These are phyloP conservation scores for Cordyceps tenuipes DNA, from an alignment of 2,329 filamentous ascomycete genomes.

Conservation along the genomic window DNA sequence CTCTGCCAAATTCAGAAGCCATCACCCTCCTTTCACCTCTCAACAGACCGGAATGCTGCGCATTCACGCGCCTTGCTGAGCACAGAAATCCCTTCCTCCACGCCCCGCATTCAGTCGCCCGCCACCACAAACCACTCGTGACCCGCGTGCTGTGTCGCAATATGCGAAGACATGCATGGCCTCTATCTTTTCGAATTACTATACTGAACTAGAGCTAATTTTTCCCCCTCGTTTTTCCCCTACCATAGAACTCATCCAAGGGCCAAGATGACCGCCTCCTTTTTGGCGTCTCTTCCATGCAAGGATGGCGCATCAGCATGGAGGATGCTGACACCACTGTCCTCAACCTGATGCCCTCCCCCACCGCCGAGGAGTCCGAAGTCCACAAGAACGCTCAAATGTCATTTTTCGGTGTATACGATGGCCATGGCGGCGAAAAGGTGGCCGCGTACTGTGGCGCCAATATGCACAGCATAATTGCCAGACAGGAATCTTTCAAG, in stretches of 20 bases:
- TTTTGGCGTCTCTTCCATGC: conserved; percentile 96
- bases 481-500: conserved; percentile 91
- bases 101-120: conserved; percentile 9
- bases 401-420: conserved; percentile 96
- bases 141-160: not conserved
- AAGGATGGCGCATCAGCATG: conserved; percentile 99
- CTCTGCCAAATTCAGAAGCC: not conserved
- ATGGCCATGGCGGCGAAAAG: conserved; percentile 95
- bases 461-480: conserved; percentile 86
- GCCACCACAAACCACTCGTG: conserved; percentile 3
- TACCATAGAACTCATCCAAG: conserved; percentile 66
- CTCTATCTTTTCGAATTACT: not conserved
- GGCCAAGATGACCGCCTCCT: conserved; percentile 89
- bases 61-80: not conserved
- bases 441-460: conserved; percentile 90
- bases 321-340: conserved; percentile 90
- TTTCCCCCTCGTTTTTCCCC: not conserved
- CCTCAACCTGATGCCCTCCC: conserved; percentile 69
- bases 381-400: conserved; percentile 64
- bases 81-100: conserved; percentile 12
- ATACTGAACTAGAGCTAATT: not conserved
- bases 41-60: not conserved
- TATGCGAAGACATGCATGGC: not conserved
- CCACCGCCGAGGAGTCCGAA: conserved; percentile 39
- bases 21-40: not conserved